Percentiles rank a stretch among this genome's conserved stretches.
These are phyloP conservation scores for Boletus patriciae DNA, from an alignment of 768 basidiomycete species.

Conservation along the genomic window DNA sequence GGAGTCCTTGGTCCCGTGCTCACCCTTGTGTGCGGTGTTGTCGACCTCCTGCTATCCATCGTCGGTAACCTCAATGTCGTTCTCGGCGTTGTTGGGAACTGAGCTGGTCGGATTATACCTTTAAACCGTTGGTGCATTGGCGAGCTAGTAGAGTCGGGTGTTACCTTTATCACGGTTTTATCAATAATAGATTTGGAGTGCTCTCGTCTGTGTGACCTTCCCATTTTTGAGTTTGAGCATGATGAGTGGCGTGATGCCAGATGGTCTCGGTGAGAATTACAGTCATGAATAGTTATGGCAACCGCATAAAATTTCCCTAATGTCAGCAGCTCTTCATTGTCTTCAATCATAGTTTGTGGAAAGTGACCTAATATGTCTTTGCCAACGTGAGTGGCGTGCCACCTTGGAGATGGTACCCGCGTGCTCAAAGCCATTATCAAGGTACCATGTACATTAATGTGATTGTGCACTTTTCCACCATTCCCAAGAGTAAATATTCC, in stretches of 20 bases:
- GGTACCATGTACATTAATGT: neutral
- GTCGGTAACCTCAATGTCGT: neutral
- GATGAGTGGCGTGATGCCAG: no score
- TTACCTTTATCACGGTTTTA: neutral
- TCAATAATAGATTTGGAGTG: neutral
- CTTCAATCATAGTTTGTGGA: no score
- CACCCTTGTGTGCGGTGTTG: neutral
- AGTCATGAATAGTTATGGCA: no score
- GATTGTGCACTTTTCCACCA: neutral
- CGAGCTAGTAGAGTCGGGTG: conserved; percentile 12
- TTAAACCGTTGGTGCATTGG: conserved; percentile 8
- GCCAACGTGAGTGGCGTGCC: no score
- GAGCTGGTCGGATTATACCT: neutral
- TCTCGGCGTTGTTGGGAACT: neutral
- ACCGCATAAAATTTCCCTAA: no score
- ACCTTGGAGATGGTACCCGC: no score
- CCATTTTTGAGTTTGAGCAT: no score
- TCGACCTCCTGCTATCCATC: conserved; percentile 3
- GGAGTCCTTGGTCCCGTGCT: conserved; percentile 12
- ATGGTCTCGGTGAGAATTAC: no score
- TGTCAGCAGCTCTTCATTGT: no score
- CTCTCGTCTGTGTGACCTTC: neutral
- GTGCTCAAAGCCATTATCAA: no score
- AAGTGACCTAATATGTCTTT: no score
- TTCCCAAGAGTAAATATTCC: neutral